Conservation (phyloP, 1,139 yeast species). For the Pneumocystis sp. region DNA sequence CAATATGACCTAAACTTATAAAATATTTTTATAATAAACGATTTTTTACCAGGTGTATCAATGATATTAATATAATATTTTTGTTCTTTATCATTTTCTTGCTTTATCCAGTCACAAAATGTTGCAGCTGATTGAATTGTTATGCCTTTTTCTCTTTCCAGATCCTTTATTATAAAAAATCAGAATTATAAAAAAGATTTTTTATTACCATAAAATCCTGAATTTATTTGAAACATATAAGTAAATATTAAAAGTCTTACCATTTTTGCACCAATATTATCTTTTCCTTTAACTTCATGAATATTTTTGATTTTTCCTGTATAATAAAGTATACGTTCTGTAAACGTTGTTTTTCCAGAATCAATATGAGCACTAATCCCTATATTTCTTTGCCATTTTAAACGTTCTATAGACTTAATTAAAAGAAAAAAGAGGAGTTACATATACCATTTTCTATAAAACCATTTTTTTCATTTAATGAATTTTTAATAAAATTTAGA, state of each 20-base stretch:
- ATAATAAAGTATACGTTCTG: slow-evolving; percentile 89
- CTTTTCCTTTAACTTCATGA: slow-evolving; percentile 96
- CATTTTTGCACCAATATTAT: slow-evolving; percentile 97
- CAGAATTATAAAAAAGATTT: neutral
- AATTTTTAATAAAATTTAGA: neutral
- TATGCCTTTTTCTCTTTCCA: slow-evolving; percentile 85
- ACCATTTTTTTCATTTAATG: neutral
- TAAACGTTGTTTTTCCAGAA: slow-evolving; percentile 91
- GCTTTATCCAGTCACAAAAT: slow-evolving; percentile 56
- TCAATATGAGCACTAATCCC: slow-evolving; percentile 98
- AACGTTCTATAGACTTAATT: slow-evolving; percentile 24
- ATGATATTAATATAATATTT: slow-evolving; percentile 59
- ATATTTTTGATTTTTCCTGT: slow-evolving; percentile 96
- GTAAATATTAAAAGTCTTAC: slow-evolving; percentile 22
- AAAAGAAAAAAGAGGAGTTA: neutral
- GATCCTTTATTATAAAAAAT: slow-evolving; percentile 18
- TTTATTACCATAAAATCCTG: neutral
- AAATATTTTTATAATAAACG: neutral
- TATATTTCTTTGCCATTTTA: slow-evolving; percentile 64
- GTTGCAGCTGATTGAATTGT: slow-evolving; percentile 96
- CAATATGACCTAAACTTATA: slow-evolving; percentile 45
- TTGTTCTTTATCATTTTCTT: slow-evolving; percentile 21
- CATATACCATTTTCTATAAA: neutral
- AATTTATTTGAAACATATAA: neutral
- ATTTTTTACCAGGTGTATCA: slow-evolving; percentile 72